Base-by-base conservation (phyloP, 1,284 basidiomycete species). In the Rhodotorula sp. region DNA sequence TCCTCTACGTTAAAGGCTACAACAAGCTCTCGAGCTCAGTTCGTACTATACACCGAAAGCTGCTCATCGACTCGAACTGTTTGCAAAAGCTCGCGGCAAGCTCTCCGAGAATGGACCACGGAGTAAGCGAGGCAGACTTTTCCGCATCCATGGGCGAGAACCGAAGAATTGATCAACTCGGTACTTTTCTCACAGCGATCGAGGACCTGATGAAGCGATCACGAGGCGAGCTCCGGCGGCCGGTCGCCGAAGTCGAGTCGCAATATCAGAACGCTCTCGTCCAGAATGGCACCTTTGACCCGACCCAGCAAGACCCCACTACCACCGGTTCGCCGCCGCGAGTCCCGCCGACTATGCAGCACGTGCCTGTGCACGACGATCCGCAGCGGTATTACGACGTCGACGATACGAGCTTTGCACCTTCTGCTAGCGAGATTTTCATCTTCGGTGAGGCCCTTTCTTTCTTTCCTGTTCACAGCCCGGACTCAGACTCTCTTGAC, bases 41-140 rank as follows among this genome's bases (percentile, higher is more conserved):
- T 73, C 66, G 5, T 75, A 73, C 67, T 75, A 72, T 54, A 75
- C 71, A 4, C 71, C 73, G 16, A 67, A 62, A 18, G 71, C 73
- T 2, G 67, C 60, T 15, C 56, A 48, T 23, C 63, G 73, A 2
- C 57, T 75, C 28, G 34, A 62, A 16, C 62, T 68, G 47, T 48
- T 75, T 12, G 26, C 59, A 2, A 61, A 50, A 23, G 66, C 62
- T 15, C 60, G 72, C 54, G 54, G 54, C 2, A 15, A 34, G 34
- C 47, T 50, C 18, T 56, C 23, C 43, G 28, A 55, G 2, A n/a
- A 60, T 23, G 52, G 45, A 14, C 54, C 54, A 3, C 43, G 34
- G 5, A 26, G 58, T 55, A 26, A 55, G 54, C 26, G 47, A 21
- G 56, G 38, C 38, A 43, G 38, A 43, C 34, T 38, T 34, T 38